Evolutionary conservation across 2,329 filamentous ascomycete species (phyloP), one percentile per base, ranked within the genome.

Genomic region (Pseudopithomyces chartarum): DNA sequence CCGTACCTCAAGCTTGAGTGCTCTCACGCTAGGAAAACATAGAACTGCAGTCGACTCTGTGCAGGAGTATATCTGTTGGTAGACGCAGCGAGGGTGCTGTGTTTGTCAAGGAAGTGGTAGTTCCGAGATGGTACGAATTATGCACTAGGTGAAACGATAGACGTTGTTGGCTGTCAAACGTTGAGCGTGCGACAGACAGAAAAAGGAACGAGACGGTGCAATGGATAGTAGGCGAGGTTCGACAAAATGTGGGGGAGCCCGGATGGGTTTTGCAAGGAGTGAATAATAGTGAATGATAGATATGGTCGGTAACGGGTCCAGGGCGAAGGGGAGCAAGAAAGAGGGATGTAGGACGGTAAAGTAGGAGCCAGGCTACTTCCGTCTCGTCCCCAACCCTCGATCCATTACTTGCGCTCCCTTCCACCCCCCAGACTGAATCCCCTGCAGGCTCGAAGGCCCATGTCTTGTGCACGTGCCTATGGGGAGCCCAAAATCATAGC

Each of bases 281-380:
- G 64, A 58, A 62, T 65, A 55, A 59, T 50, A 68, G 49, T 60
- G 64, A 58, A 62, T 65, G 54, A 59, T 50, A 56, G 58, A 56
- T 58, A 58, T 53, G 58, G 59, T 67, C 57, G 59, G 61, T 64
- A 64, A 58, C 44, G 55, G 64, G 58, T 54, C 59, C 65, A 62
- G 62, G 62, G 54, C 58, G 59, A 66, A 59, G 48, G 62, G 60
- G 59, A 52, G 55, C 54, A 63, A 58, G 63, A 57, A 48, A 59
- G 61, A 61, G 67, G 70, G 67, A 66, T 55, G 58, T 61, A 61
- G 56, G 54, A 63, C 62, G 54, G 57, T 71, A 70, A 70, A 63
- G 61, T 68, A 69, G 55, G 57, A 57, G 55, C 63, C 59, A 56
- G 61, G 63, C 60, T 68, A 66, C 64, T 61, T 61, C 60, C 58